A percentile compares a stretch with the other conserved stretches of the same genome.
phyloP scores from a whole-genome alignment of 163 green algal genomes.

The Prototheca cutis region DNA sequence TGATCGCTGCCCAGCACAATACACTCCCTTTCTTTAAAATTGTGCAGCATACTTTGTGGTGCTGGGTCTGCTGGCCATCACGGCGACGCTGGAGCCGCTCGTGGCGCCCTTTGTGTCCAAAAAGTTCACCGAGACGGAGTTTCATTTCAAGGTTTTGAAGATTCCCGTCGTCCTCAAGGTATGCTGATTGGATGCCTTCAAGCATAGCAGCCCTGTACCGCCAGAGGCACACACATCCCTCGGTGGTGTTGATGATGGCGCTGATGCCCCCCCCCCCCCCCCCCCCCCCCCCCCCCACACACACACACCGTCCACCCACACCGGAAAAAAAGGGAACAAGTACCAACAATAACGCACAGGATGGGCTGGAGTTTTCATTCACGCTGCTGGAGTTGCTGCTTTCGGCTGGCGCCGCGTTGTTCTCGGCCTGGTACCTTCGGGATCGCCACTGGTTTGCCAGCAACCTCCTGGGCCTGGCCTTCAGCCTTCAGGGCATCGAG shows the following conservation, averaged over 20 bases:
- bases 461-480: slow-evolving; percentile 87
- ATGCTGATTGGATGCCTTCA: not conserved
- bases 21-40: too few species aligned
- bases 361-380: slow-evolving; percentile 26
- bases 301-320: too few species aligned
- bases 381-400: slow-evolving; percentile 46
- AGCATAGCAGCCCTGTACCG: too few species aligned
- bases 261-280: too few species aligned
- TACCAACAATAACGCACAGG: too few species aligned
- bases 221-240: too few species aligned
- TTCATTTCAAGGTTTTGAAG: slow-evolving; percentile 2
- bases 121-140: slow-evolving; percentile 1
- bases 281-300: too few species aligned
- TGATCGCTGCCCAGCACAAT: too few species aligned
- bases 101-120: slow-evolving; percentile 37
- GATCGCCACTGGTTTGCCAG: slow-evolving; percentile 93
- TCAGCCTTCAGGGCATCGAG: slow-evolving; percentile 89
- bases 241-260: too few species aligned
- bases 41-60: slow-evolving; percentile 78
- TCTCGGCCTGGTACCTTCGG: slow-evolving; percentile 73
- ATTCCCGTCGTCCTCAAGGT: slow-evolving; percentile 27
- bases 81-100: slow-evolving; percentile 51
- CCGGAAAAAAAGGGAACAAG: too few species aligned
- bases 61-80: slow-evolving; percentile 74
- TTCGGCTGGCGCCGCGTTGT: slow-evolving; percentile 30